phyloP scores from a whole-genome alignment of 2,329 filamentous ascomycete genomes.

The Neodidymelliopsis sp. region DNA sequence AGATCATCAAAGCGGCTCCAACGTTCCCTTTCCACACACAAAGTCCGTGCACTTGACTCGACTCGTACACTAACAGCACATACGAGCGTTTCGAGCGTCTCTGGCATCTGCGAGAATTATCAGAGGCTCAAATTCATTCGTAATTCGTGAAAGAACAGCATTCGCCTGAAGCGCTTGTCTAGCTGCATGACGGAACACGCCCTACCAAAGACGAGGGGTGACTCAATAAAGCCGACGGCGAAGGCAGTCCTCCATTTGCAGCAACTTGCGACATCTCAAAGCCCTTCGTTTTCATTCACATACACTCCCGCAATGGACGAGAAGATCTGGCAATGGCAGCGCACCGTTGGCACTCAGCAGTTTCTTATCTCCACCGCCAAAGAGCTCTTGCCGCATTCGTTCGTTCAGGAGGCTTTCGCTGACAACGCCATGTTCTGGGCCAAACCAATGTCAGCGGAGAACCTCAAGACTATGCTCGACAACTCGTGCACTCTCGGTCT shows the following conservation, averaged over 20 bases:
- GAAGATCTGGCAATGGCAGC: slow-evolving; percentile 35
- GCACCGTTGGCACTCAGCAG: slow-evolving; percentile 23
- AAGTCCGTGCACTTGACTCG: too few relatives aligned
- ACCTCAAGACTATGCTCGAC: slow-evolving; percentile 36
- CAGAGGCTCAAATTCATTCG: background rate
- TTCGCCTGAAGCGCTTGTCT: background rate
- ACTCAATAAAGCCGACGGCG: background rate
- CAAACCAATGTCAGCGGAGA: slow-evolving; percentile 27
- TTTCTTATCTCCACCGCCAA: slow-evolving; percentile 41
- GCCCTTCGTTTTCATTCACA: background rate
- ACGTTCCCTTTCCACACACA: background rate
- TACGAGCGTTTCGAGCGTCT: slow-evolving; percentile 8
- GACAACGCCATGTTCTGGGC: slow-evolving; percentile 43
- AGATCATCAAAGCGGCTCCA: slow-evolving; percentile 4
- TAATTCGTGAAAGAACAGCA: background rate
- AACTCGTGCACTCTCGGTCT: slow-evolving; percentile 46
- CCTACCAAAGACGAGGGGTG: background rate
- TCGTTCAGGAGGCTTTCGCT: slow-evolving; percentile 42
- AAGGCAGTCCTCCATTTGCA: too few relatives aligned
- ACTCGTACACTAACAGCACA: background rate
- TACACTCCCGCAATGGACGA: slow-evolving; percentile 24
- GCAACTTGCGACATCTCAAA: too few relatives aligned
- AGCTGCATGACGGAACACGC: background rate
- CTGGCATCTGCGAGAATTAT: slow-evolving; percentile 2
- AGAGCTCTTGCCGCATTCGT: slow-evolving; percentile 36